Base-by-base conservation (phyloP, 2,329 filamentous ascomycete species). In the Apiospora marii region DNA sequence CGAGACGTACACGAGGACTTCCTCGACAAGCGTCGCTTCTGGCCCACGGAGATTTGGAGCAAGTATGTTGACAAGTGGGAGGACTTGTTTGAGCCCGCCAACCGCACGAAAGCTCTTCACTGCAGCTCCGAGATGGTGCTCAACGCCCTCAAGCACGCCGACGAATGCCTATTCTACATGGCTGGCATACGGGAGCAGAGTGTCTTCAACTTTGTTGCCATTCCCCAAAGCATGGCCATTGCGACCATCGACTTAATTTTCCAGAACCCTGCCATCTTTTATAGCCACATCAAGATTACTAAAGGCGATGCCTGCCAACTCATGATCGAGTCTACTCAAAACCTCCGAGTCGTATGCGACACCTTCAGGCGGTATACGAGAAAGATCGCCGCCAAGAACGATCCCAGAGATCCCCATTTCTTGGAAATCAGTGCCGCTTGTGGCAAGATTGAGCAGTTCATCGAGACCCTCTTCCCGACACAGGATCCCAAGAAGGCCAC, bases 121-220 rank as follows among this genome's bases (percentile, higher is more conserved):
- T 97, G 94, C 85, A 92, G 92, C 77, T 97, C 96, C 0, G 94
- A 98, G 80, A 98, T 99, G 95, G 92, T 98, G 8, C 87, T 98
- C 73, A 94, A 96, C 78, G 94, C 96, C 6, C 87, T 99, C 61
- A 91, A 92, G 80, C 93, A 97, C 77, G 93, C 90, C 5, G 95
- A 98, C 75, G 95, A 98, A 80, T 98, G 96, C 81, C 85, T 99
- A n/a, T 98, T 95, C 86, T 99, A 98, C 85, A 94, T 99, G 86
- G 96, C 96, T 6, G 96, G 94, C 67, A 91, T 99, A 75, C 92
- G 92, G 76, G 96, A 99, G 81, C 96, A 99, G 85, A 97, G 94
- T 81, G 94, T 98, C 37, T 99, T 99, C 90, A 99, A 99, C 88
- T 99, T 99, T 83, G 95, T 95, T 68, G 96, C 96, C 72, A 99